Conservation (phyloP, 1,139 yeast species). For the Candida anutae region DNA sequence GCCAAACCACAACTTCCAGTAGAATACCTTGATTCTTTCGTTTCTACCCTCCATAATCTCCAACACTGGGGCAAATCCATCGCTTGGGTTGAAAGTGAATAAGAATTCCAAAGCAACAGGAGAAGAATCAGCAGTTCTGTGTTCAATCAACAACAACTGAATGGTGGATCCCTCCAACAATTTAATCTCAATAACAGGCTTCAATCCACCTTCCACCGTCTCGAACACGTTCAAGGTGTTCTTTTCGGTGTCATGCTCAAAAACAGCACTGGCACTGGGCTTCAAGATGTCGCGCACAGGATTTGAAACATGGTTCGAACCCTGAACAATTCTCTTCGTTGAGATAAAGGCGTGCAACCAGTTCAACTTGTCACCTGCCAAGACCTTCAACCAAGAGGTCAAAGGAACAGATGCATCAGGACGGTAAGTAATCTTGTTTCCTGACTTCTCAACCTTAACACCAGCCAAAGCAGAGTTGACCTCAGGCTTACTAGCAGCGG, state of each 20-base stretch:
- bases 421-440: constrained; percentile 32
- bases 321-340: constrained; percentile 78
- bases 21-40: constrained; percentile 86
- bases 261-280: constrained; percentile 60
- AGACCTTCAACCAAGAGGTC: constrained; percentile 63
- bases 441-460: constrained; percentile 24
- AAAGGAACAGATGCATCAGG: constrained; percentile 42
- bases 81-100: constrained; percentile 72
- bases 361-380: constrained; percentile 71
- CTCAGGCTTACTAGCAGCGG: constrained; percentile 27
- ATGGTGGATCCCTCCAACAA: constrained; percentile 43
- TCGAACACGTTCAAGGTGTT: constrained; percentile 60
- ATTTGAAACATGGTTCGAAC: constrained; percentile 67
- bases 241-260: constrained; percentile 50
- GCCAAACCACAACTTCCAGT: constrained; percentile 98
- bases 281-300: constrained; percentile 74
- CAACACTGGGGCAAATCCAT: constrained; percentile 91
- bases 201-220: constrained; percentile 61
- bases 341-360: constrained; percentile 93
- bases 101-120: constrained; percentile 73
- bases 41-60: constrained; percentile 91
- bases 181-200: constrained; percentile 61
- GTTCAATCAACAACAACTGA: constrained; percentile 72
- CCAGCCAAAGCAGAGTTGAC: constrained; percentile 17
- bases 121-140: constrained; percentile 71